phyloP scores from a whole-genome alignment of 2,329 filamentous ascomycete species.

The Fusarium nematophilum region DNA sequence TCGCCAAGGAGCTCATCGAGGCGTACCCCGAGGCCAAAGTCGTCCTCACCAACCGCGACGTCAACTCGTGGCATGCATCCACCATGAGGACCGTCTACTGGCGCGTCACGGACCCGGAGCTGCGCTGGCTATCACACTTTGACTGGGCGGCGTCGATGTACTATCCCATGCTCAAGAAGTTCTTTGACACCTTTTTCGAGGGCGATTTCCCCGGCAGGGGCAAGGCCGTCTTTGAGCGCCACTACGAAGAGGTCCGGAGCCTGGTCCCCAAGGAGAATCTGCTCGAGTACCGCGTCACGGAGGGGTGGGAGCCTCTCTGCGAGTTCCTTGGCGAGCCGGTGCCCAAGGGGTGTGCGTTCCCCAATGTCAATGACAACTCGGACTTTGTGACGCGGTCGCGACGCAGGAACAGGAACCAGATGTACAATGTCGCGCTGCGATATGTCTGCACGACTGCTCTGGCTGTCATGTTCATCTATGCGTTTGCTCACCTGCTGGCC shows the following conservation, averaged over 20 bases:
- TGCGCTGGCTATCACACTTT: conserved; percentile 49
- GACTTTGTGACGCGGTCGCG: conserved; percentile 50
- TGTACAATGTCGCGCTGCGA: conserved; percentile 48
- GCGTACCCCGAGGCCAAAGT: conserved; percentile 80
- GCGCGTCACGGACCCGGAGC: conserved; percentile 73
- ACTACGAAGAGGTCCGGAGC: conserved; percentile 50
- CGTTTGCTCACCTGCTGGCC: conserved; percentile 10
- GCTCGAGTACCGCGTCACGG: conserved; percentile 40
- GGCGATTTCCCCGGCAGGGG: conserved; percentile 74
- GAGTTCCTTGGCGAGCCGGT: conserved; percentile 49
- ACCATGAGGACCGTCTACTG: conserved; percentile 76
- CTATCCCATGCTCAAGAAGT: conserved; percentile 76
- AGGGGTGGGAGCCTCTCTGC: conserved; percentile 54
- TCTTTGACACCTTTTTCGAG: conserved; percentile 76
- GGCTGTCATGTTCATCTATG: conserved; percentile 18
- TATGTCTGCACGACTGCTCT: conserved; percentile 36
- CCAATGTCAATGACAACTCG: conserved; percentile 50
- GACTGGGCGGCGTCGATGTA: conserved; percentile 76
- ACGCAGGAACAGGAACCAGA: conserved; percentile 49
- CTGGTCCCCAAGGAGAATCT: conserved; percentile 43
- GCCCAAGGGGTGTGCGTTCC: conserved; percentile 50
- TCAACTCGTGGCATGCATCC: conserved; percentile 71
- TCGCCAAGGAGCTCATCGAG: conserved; percentile 76
- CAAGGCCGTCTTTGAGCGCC: conserved; percentile 68
- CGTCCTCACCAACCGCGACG: conserved; percentile 73